Evolutionary conservation across 2,329 filamentous ascomycete species (phyloP).

Genomic region (Aspergillus awamori): DNA sequence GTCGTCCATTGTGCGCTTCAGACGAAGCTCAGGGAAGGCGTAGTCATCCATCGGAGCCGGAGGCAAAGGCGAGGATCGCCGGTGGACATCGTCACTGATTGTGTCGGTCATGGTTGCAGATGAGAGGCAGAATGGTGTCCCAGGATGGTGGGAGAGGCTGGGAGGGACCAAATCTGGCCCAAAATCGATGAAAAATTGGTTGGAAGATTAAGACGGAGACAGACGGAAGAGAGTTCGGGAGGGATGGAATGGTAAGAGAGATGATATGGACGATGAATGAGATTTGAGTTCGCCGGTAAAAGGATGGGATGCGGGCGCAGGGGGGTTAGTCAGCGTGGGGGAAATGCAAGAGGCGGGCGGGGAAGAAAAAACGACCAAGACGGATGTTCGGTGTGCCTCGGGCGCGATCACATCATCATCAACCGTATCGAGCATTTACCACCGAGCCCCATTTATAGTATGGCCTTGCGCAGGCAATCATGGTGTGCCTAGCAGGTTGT

Average conservation of each 20-base stretch:
- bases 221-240: not conserved
- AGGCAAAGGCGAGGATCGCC: slow-evolving; percentile 25
- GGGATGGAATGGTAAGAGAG: not conserved
- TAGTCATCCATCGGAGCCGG: slow-evolving; percentile 45
- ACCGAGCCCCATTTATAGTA: too few species aligned
- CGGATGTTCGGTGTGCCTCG: slow-evolving; percentile 5
- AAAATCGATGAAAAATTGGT: not conserved
- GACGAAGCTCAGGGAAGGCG: slow-evolving; percentile 47
- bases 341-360: slow-evolving; percentile 6
- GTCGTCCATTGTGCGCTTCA: slow-evolving; percentile 52
- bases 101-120: slow-evolving; percentile 31
- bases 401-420: not conserved
- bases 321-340: slow-evolving; percentile 13
- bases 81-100: slow-evolving; percentile 32
- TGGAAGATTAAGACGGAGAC: not conserved
- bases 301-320: slow-evolving; percentile 14
- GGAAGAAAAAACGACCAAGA: slow-evolving; percentile 10
- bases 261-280: slow-evolving; percentile 4
- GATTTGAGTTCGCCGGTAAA: not conserved
- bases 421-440: too few species aligned
- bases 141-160: not conserved
- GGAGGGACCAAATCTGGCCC: not conserved
- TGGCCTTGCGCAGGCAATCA: too few species aligned
- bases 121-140: not conserved
- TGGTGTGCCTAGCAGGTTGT: too few species aligned